Base-by-base conservation (phyloP, 1,284 basidiomycete species). In the Irpex rosettiformis region DNA sequence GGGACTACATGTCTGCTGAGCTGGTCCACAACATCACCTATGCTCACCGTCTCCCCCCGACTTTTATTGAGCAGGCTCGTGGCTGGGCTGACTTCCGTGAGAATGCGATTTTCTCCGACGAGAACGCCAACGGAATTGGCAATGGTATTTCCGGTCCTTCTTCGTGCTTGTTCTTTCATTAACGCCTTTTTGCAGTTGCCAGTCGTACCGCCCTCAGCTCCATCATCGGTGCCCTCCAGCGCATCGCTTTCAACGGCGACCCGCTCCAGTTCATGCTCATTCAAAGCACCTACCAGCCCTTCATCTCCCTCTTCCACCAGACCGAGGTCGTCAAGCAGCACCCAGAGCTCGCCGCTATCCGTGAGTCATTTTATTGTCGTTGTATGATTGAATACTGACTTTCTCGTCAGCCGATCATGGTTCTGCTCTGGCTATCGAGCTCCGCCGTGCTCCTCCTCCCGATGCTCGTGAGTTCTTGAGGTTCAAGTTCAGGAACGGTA, bases 401-500 rank as follows among this genome's bases (percentile, higher is more conserved):
- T 18, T 33, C 40, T 27, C 11, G 57, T 56, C 66, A 87, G 91
- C 93, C 66, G 82, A 93, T 73, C 94, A 83, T 66, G 88, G 88
- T 1, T 88, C 89, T 52, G 87, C 89, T 21, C 72, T 92, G 52
- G 85, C 85, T 48, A 88, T 94, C 64, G 93, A 95, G 75, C 78
- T 95, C 58, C 84, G 85, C 69, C 84, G 85, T 61, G 82, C 85
- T 64, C 78, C 82, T 61, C 81, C 86, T 52, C 86, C 88, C n/a
- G 88, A 90, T 67, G 77, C 82, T 63, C 85, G 88, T 63, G 86
- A 89, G 74, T 89, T 89, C 75, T 75, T 95, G 69, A 85, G 88
- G 66, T 79, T 94, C 79, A 88, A 84, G 73, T 93, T 94, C 84
- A 88, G 85, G 77, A 95, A 95, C 73, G 92, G 92, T 45, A 88